A percentile compares a stretch with the other conserved stretches of the same genome.
These are phyloP conservation scores for Pseudonectria buxi DNA, from an alignment of 2,329 filamentous ascomycete genomes.

Conservation along the genomic window DNA sequence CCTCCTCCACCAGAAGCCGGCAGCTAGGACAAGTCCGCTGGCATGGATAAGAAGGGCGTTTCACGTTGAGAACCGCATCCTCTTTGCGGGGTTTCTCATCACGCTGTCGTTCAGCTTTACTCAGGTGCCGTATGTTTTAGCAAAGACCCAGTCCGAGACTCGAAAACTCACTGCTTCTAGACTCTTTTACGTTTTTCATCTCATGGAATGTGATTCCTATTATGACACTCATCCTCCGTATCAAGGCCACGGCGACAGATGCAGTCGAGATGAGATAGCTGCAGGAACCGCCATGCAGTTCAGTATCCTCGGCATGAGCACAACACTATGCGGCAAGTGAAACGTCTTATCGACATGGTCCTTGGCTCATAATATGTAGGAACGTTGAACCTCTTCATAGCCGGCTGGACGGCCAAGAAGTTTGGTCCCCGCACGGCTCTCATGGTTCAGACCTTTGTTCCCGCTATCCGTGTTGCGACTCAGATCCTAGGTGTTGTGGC, in stretches of 20 bases:
- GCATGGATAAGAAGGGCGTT: conserved; percentile 15
- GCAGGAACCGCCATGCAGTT: conserved; percentile 57
- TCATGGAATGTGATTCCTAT: conserved; percentile 67
- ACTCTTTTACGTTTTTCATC: conserved; percentile 58
- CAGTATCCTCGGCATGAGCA: conserved; percentile 59
- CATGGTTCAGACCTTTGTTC: conserved; percentile 55
- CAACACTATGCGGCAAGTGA: conserved; percentile 53
- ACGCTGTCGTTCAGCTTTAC: conserved; percentile 45
- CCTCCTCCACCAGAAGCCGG: conserved; percentile 10
- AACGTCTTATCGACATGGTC: accelerated
- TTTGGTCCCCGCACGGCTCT: conserved; percentile 59
- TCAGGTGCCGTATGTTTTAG: conserved; percentile 37
- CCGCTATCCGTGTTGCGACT: conserved; percentile 54
- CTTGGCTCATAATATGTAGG: conserved; percentile 1
- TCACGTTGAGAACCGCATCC: conserved; percentile 38
- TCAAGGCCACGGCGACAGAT: conserved; percentile 44
- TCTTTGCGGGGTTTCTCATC: conserved; percentile 55
- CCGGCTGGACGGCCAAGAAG: conserved; percentile 59
- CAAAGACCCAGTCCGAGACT: neutral
- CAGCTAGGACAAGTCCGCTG: neutral
- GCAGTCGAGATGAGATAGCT: conserved; percentile 54
- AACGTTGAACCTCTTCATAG: conserved; percentile 47
- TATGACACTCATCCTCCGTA: conserved; percentile 52
- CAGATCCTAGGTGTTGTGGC: conserved; percentile 60
- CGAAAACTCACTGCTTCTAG: conserved; percentile 17